Evolutionary conservation across 2,329 filamentous ascomycete species (phyloP).

Genomic region (Hawksworthiomyces lignivorus): DNA sequence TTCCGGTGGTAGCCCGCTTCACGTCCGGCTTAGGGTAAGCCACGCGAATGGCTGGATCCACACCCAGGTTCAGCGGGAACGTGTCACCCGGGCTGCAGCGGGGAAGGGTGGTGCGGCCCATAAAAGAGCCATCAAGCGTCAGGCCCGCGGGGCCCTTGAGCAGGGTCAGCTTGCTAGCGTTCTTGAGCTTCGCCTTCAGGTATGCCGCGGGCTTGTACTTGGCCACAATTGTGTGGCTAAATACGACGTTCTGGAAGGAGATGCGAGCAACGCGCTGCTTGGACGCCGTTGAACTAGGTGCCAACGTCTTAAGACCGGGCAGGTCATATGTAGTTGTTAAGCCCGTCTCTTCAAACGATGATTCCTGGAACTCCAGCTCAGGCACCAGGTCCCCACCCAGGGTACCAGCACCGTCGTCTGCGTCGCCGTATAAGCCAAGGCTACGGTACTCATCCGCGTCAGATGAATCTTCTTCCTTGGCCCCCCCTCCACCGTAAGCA

Average conservation of each 20-base stretch:
- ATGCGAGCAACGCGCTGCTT: slow-evolving; percentile 55
- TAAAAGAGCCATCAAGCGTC: slow-evolving; percentile 56
- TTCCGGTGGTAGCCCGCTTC: slow-evolving; percentile 39
- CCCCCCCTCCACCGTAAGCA: no score
- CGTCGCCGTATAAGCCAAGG: not conserved
- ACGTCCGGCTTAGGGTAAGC: slow-evolving; percentile 49
- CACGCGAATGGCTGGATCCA: slow-evolving; percentile 50
- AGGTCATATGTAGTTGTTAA: slow-evolving; percentile 55
- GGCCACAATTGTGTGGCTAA: slow-evolving; percentile 51
- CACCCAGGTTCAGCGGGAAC: slow-evolving; percentile 48
- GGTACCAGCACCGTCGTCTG: slow-evolving; percentile 13
- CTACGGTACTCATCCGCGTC: not conserved
- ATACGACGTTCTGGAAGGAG: slow-evolving; percentile 36
- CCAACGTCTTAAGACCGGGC: slow-evolving; percentile 48
- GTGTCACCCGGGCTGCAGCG: slow-evolving; percentile 46
- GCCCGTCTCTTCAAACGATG: slow-evolving; percentile 49
- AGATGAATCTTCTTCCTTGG: not conserved
- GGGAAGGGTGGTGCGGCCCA: slow-evolving; percentile 49
- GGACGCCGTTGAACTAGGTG: slow-evolving; percentile 39
- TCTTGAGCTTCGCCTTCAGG: slow-evolving; percentile 49
- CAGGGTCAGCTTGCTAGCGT: slow-evolving; percentile 47
- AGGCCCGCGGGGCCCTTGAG: slow-evolving; percentile 48
- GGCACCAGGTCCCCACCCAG: slow-evolving; percentile 17
- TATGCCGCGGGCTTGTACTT: slow-evolving; percentile 55
- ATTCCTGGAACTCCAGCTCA: slow-evolving; percentile 41